Conservation (phyloP, 208 protist genomes). For the Leishmania tropica region DNA sequence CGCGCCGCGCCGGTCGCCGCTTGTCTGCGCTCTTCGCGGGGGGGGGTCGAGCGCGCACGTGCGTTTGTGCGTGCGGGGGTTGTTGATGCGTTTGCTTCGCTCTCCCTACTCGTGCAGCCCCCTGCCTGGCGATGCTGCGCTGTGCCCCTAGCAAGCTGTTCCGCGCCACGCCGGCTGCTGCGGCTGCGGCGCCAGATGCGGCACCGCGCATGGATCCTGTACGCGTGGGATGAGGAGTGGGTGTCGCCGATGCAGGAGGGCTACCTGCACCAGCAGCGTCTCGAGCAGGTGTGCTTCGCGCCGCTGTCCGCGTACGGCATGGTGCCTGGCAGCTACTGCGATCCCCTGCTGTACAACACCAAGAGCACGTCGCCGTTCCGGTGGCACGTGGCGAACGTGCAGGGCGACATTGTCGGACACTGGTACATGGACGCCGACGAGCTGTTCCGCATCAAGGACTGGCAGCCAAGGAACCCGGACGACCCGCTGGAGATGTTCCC, state of each 20-base stretch:
- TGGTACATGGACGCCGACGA: slow-evolving; percentile 93
- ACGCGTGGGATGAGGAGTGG: slow-evolving; percentile 91
- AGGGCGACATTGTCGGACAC: slow-evolving; percentile 87
- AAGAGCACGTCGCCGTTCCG: slow-evolving; percentile 91
- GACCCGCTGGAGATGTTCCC: slow-evolving; percentile 92
- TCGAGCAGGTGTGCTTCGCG: slow-evolving; percentile 90
- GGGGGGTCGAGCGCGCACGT: background rate
- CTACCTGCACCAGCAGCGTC: slow-evolving; percentile 86
- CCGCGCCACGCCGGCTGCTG: slow-evolving; percentile 62
- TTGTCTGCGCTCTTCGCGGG: background rate
- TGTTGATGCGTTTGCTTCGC: background rate
- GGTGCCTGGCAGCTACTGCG: slow-evolving; percentile 90
- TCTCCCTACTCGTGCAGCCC: background rate
- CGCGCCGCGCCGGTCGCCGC: background rate
- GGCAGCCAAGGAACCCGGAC: slow-evolving; percentile 88
- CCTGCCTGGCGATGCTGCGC: slow-evolving; percentile 38
- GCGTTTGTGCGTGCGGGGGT: background rate
- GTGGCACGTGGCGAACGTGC: slow-evolving; percentile 84
- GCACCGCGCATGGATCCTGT: slow-evolving; percentile 82
- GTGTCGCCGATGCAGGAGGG: slow-evolving; percentile 71
- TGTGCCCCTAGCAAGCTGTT: slow-evolving; percentile 31
- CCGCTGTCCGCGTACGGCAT: slow-evolving; percentile 89
- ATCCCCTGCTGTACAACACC: slow-evolving; percentile 92
- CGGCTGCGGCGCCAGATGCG: slow-evolving; percentile 88
- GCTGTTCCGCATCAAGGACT: slow-evolving; percentile 89